phyloP scores from a whole-genome alignment of 1,284 basidiomycete species.

The Ceratobasidium sp. region DNA sequence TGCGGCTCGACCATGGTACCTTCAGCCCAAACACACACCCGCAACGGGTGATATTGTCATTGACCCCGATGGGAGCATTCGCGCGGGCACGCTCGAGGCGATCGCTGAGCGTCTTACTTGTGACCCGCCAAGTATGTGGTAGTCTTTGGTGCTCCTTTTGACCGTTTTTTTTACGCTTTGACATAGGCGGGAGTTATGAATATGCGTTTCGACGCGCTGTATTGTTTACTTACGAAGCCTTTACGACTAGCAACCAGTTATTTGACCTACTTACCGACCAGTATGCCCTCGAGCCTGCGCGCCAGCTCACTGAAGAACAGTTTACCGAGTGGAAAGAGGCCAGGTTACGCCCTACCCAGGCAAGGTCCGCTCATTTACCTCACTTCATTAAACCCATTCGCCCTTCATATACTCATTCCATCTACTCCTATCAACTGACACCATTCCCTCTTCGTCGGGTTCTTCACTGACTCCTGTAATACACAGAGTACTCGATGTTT shows the following conservation, averaged over 20 bases:
- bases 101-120: slow-evolving; percentile 72
- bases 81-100: slow-evolving; percentile 70
- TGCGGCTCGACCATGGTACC: slow-evolving; percentile 64
- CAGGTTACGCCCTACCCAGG: slow-evolving; percentile 57
- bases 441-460: not conserved
- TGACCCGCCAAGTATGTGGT: slow-evolving; percentile 53
- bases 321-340: slow-evolving; percentile 69
- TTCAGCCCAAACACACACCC: slow-evolving; percentile 62
- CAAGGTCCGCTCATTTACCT: slow-evolving; percentile 17
- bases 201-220: slow-evolving; percentile 68
- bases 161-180: not conserved
- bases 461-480: not conserved
- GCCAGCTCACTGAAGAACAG: slow-evolving; percentile 60
- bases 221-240: slow-evolving; percentile 79
- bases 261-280: slow-evolving; percentile 70
- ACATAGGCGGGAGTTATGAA: slow-evolving; percentile 51
- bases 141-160: not conserved
- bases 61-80: slow-evolving; percentile 64
- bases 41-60: slow-evolving; percentile 59
- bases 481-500: slow-evolving; percentile 59
- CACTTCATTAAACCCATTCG: not conserved
- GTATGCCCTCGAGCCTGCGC: slow-evolving; percentile 65
- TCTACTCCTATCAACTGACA: not conserved
- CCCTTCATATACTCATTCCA: not conserved
- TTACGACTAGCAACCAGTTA: slow-evolving; percentile 70